These are phyloP conservation scores for Coemansia sp. DNA, from an alignment of 192 early-diverging fungal species.

Conservation along the genomic window DNA sequence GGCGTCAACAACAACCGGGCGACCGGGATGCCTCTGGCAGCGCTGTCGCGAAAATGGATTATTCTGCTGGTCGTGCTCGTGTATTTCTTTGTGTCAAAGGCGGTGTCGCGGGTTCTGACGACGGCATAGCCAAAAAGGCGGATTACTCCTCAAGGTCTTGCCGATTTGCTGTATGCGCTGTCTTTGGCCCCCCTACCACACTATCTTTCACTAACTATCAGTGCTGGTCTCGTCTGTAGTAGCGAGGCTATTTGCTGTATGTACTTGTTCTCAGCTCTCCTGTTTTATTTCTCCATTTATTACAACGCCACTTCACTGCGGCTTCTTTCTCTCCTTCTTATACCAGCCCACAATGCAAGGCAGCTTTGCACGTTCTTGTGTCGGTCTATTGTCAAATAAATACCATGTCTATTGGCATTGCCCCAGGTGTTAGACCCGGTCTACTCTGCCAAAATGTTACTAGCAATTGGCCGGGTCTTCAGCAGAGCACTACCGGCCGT, in stretches of 20 bases:
- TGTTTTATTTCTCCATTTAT: background rate
- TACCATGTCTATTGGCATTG: background rate
- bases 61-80: slow-evolving; percentile 37
- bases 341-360: too few relatives aligned
- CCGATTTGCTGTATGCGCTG: background rate
- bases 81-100: slow-evolving; percentile 43
- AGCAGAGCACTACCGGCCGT: slow-evolving; percentile 18
- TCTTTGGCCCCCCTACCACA: too few relatives aligned
- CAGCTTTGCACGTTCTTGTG: too few relatives aligned
- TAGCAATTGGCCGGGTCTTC: slow-evolving; percentile 12
- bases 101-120: slow-evolving; percentile 33
- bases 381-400: background rate
- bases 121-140: slow-evolving; percentile 8
- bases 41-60: slow-evolving; percentile 39
- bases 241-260: too few relatives aligned
- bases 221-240: too few relatives aligned
- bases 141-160: background rate
- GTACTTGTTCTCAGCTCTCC: slow-evolving; percentile 1
- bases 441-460: slow-evolving; percentile 35
- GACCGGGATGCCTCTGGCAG: slow-evolving; percentile 12
- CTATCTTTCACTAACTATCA: too few relatives aligned
- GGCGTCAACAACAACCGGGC: slow-evolving; percentile 2
- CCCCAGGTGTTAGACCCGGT: too few relatives aligned
- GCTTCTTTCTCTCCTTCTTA: too few relatives aligned
- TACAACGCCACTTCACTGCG: background rate